These are phyloP conservation scores for Talaromyces marneffei DNA, from an alignment of 2,329 filamentous ascomycete genomes.

Conservation along the genomic window DNA sequence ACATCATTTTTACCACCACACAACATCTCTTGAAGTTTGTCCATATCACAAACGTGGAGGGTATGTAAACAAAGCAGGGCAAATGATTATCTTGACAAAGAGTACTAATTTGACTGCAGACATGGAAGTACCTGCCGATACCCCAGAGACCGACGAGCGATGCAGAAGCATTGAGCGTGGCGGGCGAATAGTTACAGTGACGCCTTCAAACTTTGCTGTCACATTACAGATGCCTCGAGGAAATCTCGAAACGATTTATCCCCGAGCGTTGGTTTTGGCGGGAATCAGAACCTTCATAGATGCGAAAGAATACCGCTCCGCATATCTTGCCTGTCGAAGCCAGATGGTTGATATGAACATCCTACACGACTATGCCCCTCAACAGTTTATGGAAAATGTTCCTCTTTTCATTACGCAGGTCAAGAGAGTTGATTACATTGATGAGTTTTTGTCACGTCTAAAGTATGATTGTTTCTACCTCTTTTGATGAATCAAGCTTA, in stretches of 20 bases:
- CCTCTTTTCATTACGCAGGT: slow-evolving; percentile 77
- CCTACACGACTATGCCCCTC: slow-evolving; percentile 83
- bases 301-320: slow-evolving; percentile 70
- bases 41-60: slow-evolving; percentile 63
- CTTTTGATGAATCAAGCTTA: background rate
- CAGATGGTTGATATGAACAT: slow-evolving; percentile 99
- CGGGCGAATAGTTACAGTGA: slow-evolving; percentile 76
- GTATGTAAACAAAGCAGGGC: slow-evolving; percentile 41
- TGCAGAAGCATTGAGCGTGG: slow-evolving; percentile 90
- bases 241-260: slow-evolving; percentile 92
- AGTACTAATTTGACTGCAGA: slow-evolving; percentile 44
- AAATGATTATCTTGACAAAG: background rate
- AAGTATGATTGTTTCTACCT: slow-evolving; percentile 48
- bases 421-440: slow-evolving; percentile 72
- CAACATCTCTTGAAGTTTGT: slow-evolving; percentile 93
- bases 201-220: slow-evolving; percentile 79
- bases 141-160: slow-evolving; percentile 85
- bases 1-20: slow-evolving; percentile 87
- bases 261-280: slow-evolving; percentile 83
- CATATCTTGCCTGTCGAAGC: slow-evolving; percentile 81
- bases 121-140: slow-evolving; percentile 76
- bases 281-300: slow-evolving; percentile 80
- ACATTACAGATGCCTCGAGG: slow-evolving; percentile 93
- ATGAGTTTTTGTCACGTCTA: slow-evolving; percentile 83
- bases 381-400: slow-evolving; percentile 74